Evolutionary conservation across 2,329 filamentous ascomycete species (phyloP).

Genomic region (Fusarium sp.): DNA sequence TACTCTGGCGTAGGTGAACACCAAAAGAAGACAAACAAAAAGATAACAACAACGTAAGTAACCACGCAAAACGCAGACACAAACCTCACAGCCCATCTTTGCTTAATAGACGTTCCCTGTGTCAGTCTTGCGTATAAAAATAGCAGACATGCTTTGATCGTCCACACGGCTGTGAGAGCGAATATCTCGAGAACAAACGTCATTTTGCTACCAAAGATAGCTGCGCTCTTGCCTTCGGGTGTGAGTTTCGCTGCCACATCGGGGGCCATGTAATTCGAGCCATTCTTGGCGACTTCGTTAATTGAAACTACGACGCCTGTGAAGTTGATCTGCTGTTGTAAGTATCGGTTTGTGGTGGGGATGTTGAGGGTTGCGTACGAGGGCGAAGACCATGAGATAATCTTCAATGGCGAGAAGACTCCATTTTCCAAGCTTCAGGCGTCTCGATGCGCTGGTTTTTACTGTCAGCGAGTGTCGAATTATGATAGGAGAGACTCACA

Average conservation of each 20-base stretch:
- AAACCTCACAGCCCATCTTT: constrained; percentile 55
- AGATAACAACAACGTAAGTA: constrained; percentile 61
- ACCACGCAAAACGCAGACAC: constrained; percentile 58
- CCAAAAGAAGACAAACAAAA: constrained; percentile 66
- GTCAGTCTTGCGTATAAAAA: constrained; percentile 66
- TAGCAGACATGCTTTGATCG: constrained; percentile 64
- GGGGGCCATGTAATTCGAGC: constrained; percentile 59
- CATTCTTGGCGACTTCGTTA: constrained; percentile 57
- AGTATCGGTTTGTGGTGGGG: not conserved
- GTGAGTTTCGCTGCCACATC: constrained; percentile 58
- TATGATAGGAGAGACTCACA: no score
- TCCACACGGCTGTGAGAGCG: constrained; percentile 64
- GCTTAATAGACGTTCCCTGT: constrained; percentile 45
- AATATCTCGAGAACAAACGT: constrained; percentile 66
- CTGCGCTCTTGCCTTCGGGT: constrained; percentile 53
- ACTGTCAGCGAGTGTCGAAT: no score
- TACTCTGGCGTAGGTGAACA: constrained; percentile 65
- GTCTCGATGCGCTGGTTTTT: constrained; percentile 49
- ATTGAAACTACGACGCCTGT: constrained; percentile 58
- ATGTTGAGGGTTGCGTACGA: constrained; percentile 47
- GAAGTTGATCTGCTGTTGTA: constrained; percentile 46
- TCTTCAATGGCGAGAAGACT: constrained; percentile 66
- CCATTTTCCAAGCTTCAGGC: constrained; percentile 57
- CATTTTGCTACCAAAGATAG: constrained; percentile 66
- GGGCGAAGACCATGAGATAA: constrained; percentile 66